phyloP scores from a whole-genome alignment of 139 green algal genomes.

The Chlamydomonas incerta region DNA sequence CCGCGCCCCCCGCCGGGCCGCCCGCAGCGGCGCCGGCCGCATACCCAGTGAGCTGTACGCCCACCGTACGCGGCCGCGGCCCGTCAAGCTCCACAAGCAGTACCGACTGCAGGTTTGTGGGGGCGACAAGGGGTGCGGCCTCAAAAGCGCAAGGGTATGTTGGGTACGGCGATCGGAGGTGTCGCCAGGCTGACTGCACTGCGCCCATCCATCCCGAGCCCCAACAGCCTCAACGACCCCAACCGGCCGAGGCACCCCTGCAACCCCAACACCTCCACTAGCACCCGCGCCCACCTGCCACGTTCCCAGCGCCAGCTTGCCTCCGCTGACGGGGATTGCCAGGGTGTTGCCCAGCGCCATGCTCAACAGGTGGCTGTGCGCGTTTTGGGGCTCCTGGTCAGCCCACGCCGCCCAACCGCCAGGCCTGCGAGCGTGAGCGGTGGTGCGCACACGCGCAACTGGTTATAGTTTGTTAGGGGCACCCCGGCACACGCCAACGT shows the following conservation, averaged over 20 bases:
- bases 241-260: neutral
- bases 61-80: constrained; percentile 73
- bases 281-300: constrained; percentile 78
- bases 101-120: constrained; percentile 78
- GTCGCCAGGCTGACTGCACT: too few species aligned
- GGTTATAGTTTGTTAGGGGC: too few species aligned
- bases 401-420: constrained; percentile 63
- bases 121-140: too few species aligned
- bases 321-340: constrained; percentile 64
- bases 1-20: neutral
- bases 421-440: too few species aligned
- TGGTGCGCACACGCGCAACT: too few species aligned
- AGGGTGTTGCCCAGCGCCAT: constrained; percentile 79
- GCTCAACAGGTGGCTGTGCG: constrained; percentile 81
- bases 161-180: too few species aligned
- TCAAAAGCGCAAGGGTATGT: too few species aligned
- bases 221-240: too few species aligned
- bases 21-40: neutral
- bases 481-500: too few species aligned
- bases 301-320: constrained; percentile 75
- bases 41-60: constrained; percentile 75
- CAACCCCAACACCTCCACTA: too few species aligned
- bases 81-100: constrained; percentile 90
- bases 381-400: constrained; percentile 77
- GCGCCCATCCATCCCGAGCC: too few species aligned